These are phyloP conservation scores for Pyricularia grisea DNA, from an alignment of 2,329 filamentous ascomycete genomes.

Conservation along the genomic window DNA sequence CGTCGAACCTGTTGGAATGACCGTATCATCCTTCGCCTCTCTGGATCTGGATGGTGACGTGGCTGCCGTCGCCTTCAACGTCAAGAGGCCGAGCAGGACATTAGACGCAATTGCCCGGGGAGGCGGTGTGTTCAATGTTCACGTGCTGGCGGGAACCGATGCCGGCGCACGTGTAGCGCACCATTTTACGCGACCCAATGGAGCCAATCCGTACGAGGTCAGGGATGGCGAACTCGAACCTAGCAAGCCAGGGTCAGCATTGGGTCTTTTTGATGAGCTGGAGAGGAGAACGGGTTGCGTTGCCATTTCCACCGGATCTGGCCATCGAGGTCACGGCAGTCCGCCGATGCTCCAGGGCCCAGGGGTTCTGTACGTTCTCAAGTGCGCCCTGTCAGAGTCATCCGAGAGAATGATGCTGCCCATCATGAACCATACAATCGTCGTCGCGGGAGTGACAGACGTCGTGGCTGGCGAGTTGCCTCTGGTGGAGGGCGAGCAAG, in stretches of 20 bases:
- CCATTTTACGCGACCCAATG: constrained; percentile 41
- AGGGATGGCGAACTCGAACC: constrained; percentile 24
- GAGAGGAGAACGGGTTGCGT: constrained; percentile 15
- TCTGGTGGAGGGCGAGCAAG: neutral
- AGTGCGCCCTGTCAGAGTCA: constrained; percentile 7
- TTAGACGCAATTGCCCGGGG: constrained; percentile 37
- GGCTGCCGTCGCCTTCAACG: constrained; percentile 47
- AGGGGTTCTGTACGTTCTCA: constrained; percentile 40
- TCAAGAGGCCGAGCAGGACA: constrained; percentile 45
- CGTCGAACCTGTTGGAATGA: constrained; percentile 34
- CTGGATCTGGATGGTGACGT: constrained; percentile 36
- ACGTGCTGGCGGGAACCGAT: constrained; percentile 38
- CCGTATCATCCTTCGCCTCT: constrained; percentile 51
- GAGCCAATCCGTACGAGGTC: constrained; percentile 11
- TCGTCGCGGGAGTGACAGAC: constrained; percentile 5
- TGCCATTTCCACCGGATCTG: constrained; percentile 10
- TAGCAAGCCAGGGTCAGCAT: constrained; percentile 26
- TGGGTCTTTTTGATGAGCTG: constrained; percentile 28
- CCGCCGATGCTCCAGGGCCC: constrained; percentile 36
- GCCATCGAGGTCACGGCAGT: constrained; percentile 9
- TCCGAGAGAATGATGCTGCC: neutral
- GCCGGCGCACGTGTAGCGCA: constrained; percentile 40
- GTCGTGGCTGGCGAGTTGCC: neutral
- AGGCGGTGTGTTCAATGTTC: constrained; percentile 41
- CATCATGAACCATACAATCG: constrained; percentile 5